Base-by-base conservation (phyloP, 2,329 filamentous ascomycete genomes). In the Colletotrichum sp. region DNA sequence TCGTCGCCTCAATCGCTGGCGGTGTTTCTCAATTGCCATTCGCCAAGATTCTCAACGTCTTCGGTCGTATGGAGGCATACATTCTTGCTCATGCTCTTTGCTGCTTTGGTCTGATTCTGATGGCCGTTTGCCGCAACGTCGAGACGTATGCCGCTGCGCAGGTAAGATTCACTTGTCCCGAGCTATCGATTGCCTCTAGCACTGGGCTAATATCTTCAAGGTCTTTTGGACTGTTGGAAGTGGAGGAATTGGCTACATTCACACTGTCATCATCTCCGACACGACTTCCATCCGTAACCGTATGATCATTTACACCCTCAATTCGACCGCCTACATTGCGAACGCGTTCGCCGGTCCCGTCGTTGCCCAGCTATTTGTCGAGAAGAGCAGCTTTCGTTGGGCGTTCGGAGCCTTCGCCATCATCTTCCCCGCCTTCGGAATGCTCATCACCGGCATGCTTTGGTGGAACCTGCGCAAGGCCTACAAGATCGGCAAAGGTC, bases 141-240 rank as follows among this genome's bases (percentile, higher is more conserved):
- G 83, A 87, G 59, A 88, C 87, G 0, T 92, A 82, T 49, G 81
- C 80, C 3, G 81, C 81, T 16, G 81, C 81, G 2, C 79, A 91
- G 78, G 69, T 67, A 67, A 57, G 44, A 26, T n/a, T 10, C 26
- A 18, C 10, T 21, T 18, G 6, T 3, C 3, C 0, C 7, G 0
- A 34, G 3, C 24, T 18, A 6, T 12, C n/a, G 13, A 28, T 3
- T 16, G 16, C 9, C 0, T 12, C 3, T 21, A 36, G 32, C 1
- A 36, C 8, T 28, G 8, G 26, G 6, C n/a, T 64, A 13, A 64
- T n/a, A 24, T 39, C 2, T 21, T 52, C 26, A 62, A 72, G 69
- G 90, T 93, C 10, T 90, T 93, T 75, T 92, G 92, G 80, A 88
- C 87, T 69, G 86, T 90, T 52, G 91, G 92, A 21, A 78, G 75